A percentile compares a stretch with the other conserved stretches of the same genome.
Conservation (phyloP, 192 early-diverging fungal species). For the Martensiomyces pterosporus region DNA sequence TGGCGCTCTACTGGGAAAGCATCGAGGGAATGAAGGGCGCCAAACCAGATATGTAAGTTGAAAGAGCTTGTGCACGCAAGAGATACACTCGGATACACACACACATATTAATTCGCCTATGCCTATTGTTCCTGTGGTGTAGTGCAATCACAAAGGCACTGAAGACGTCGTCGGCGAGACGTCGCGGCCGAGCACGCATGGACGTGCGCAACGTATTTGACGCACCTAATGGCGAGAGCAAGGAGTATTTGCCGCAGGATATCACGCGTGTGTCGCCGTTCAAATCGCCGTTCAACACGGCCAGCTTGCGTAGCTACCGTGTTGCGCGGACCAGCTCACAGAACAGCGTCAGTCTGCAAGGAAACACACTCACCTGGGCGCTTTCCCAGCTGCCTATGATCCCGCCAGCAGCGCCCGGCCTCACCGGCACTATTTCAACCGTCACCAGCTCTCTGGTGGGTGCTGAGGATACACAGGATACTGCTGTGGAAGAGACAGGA, state of each 20-base stretch:
- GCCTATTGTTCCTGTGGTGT: too few species aligned
- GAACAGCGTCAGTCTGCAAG: slow-evolving; percentile 11
- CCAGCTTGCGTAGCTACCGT: slow-evolving; percentile 6
- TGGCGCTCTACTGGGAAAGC: slow-evolving; percentile 42
- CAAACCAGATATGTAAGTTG: slow-evolving; percentile 26
- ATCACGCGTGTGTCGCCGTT: slow-evolving; percentile 20
- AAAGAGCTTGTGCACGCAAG: too few species aligned
- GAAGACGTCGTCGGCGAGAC: slow-evolving; percentile 43
- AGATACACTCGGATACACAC: too few species aligned
- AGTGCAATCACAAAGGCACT: slow-evolving; percentile 44
- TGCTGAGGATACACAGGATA: too few species aligned
- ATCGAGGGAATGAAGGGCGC: slow-evolving; percentile 32
- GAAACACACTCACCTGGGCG: slow-evolving; percentile 19
- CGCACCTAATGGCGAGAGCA: background rate
- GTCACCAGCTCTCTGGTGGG: too few species aligned
- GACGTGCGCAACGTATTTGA: slow-evolving; percentile 46
- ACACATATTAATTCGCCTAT: too few species aligned
- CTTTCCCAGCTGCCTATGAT: background rate
- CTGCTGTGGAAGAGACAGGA: too few species aligned
- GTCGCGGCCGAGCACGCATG: slow-evolving; percentile 31
- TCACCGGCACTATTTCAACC: too few species aligned
- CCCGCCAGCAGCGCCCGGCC: too few species aligned
- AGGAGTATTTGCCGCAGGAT: background rate
- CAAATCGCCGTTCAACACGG: slow-evolving; percentile 15
- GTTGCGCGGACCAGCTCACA: slow-evolving; percentile 15